A percentile compares a stretch with the other conserved stretches of the same genome.
Evolutionary conservation across 208 protist genomes (phyloP).

Genomic region (Crithidia brevicula): DNA sequence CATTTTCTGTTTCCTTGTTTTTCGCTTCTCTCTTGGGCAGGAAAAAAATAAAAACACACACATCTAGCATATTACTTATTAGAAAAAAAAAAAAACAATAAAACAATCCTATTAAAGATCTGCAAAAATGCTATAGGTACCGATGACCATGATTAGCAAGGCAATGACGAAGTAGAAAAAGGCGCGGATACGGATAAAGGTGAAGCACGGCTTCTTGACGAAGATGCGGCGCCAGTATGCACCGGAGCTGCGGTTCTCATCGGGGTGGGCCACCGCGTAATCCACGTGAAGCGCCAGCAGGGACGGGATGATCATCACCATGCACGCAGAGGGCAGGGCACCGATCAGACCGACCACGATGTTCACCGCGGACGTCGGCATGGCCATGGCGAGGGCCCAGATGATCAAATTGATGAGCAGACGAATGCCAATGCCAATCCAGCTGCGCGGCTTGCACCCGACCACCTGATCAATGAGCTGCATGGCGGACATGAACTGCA

Average conservation of each 20-base stretch:
- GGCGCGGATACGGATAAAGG: conserved; percentile 43
- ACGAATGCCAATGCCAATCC: conserved; percentile 55
- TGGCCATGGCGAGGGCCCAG: conserved; percentile 60
- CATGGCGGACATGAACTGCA: conserved; percentile 82
- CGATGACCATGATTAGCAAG: conserved; percentile 78
- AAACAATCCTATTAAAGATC: background rate
- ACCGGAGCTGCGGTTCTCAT: conserved; percentile 45
- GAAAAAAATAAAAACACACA: background rate
- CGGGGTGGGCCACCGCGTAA: conserved; percentile 54
- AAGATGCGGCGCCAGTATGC: conserved; percentile 64
- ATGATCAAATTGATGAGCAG: conserved; percentile 68
- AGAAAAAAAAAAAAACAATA: background rate
- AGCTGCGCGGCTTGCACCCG: conserved; percentile 55
- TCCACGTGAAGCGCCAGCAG: conserved; percentile 56
- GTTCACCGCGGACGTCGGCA: conserved; percentile 60
- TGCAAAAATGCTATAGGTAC: conserved; percentile 54
- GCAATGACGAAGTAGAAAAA: conserved; percentile 61
- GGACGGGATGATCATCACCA: conserved; percentile 74
- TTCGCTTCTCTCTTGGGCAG: background rate
- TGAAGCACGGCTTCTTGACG: conserved; percentile 32
- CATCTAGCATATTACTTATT: too few species aligned
- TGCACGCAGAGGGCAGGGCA: conserved; percentile 71
- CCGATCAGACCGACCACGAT: conserved; percentile 75
- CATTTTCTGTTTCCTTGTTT: conserved; percentile 2
- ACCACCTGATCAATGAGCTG: conserved; percentile 73